A percentile compares a stretch with the other conserved stretches of the same genome.
Conservation (phyloP, 2,329 filamentous ascomycete species). For the Diaporthe ilicicola region DNA sequence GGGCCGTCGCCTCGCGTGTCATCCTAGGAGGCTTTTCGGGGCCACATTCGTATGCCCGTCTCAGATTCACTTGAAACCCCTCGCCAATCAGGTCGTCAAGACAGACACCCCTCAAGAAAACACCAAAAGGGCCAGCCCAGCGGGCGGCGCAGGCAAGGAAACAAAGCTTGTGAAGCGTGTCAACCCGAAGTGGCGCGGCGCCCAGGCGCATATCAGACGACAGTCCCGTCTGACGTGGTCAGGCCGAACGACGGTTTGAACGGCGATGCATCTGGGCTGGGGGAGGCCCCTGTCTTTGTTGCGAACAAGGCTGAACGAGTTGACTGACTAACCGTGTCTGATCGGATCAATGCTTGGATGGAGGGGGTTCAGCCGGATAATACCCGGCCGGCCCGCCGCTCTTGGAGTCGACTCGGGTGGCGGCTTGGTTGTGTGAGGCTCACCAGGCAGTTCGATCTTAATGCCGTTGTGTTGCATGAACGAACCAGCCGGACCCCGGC, state of each 20-base stretch:
- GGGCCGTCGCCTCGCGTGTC: background rate
- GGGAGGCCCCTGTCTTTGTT: background rate
- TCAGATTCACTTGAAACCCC: background rate
- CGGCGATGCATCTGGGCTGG: background rate
- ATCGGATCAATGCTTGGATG: too few species aligned
- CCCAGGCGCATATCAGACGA: slow-evolving; percentile 6
- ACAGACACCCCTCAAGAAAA: too few species aligned
- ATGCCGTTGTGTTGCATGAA: background rate
- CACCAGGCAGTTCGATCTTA: background rate
- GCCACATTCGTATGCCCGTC: slow-evolving; percentile 2
- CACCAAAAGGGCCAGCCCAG: background rate
- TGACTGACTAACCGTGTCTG: background rate
- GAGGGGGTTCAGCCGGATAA: slow-evolving; percentile 3
- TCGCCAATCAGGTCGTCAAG: background rate
- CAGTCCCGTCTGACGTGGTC: slow-evolving; percentile 6
- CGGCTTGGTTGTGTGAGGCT: slow-evolving; percentile 9
- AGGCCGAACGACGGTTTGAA: background rate
- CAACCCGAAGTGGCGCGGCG: slow-evolving; percentile 5
- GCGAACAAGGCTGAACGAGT: background rate
- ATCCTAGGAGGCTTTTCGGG: background rate
- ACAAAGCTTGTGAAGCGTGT: background rate
- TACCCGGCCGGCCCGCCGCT: background rate
- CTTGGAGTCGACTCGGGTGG: too few species aligned
- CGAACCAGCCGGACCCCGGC: slow-evolving; percentile 13
- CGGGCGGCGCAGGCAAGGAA: slow-evolving; percentile 2